Evolutionary conservation across 768 basidiomycete species (phyloP).

Genomic region (Leccinum boreale): DNA sequence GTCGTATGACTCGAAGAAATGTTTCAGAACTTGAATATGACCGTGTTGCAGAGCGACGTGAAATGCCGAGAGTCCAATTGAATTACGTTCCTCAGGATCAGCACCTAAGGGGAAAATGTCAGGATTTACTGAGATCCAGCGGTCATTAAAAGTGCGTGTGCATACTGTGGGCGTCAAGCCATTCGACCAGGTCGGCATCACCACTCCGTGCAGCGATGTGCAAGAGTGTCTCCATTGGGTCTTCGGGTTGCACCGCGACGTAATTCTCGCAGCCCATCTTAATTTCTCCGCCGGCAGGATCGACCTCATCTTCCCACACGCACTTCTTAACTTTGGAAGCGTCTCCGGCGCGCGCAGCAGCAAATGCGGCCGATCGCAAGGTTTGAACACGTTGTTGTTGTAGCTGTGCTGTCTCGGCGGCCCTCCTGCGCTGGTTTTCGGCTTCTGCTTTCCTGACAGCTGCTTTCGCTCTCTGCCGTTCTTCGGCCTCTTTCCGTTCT

Average conservation of each 20-base stretch:
- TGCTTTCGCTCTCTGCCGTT: constrained; percentile 53
- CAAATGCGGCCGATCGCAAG: constrained; percentile 59
- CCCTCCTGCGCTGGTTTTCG: constrained; percentile 42
- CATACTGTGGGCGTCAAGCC: constrained; percentile 73
- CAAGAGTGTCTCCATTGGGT: constrained; percentile 63
- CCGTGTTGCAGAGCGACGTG: constrained; percentile 60
- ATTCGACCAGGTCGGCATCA: constrained; percentile 56
- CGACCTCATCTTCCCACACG: constrained; percentile 67
- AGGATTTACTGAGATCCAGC: constrained; percentile 17
- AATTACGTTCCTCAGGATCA: constrained; percentile 68
- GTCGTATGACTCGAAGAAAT: constrained; percentile 61
- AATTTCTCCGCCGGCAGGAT: constrained; percentile 70
- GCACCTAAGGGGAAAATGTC: constrained; percentile 47
- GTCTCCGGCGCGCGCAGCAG: constrained; percentile 58
- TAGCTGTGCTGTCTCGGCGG: constrained; percentile 45
- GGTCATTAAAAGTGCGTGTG: constrained; percentile 25
- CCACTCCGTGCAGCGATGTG: constrained; percentile 62
- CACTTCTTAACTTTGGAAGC: constrained; percentile 55
- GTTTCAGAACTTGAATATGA: constrained; percentile 47
- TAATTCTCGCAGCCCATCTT: constrained; percentile 53
- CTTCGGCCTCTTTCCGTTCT: constrained; percentile 54
- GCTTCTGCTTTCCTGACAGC: constrained; percentile 56
- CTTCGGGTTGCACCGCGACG: constrained; percentile 42
- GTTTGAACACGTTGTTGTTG: constrained; percentile 51
- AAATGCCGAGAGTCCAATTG: constrained; percentile 55